Evolutionary conservation across 2,329 filamentous ascomycete genomes (phyloP), one percentile per base, ranked within the genome.

Genomic region (Hypomyces rosellus): DNA sequence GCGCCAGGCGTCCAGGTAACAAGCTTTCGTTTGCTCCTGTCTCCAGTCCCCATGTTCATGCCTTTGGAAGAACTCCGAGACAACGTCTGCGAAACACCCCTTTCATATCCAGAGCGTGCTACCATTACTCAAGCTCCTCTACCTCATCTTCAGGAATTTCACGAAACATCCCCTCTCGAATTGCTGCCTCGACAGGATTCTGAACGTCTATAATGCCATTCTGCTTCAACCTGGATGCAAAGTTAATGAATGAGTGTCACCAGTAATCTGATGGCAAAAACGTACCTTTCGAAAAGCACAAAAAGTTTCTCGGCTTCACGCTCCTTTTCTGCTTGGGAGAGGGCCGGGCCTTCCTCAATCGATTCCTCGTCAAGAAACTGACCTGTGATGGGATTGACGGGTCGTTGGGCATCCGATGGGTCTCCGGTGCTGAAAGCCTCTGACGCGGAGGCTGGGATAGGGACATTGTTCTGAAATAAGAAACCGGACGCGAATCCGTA

Each of bases 401-500:
- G 65, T 52, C 68, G 72, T 41, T 59, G 62, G 2, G 58, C 55
- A 13, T 67, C 59, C 57, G 61, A 25, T 48, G 59, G n/a, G 36
- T 62, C 56, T 20, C 49, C 51, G 45, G 65, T 62, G 53, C 61
- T 65, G 51, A 67, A 64, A 11, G 60, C 63, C 58, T 84, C 78
- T 9, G 82, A 70, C 1, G 83, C 80, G 49, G 77, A 83, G 52
- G 83, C 76, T 0, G 90, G 89, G 18, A 96, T 74, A 0, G 85
- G 77, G 12, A 97, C 82, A 49, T 93, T 88, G 55, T 92, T 87
- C 55, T 87, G 85, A 70, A 91, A 85, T 14, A 99, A 73, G 64
- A 93, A 96, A 0, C 93, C 93, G 0, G 90, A 88, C 0, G 93
- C 93, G 62, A 88, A 96, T 0, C 93, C 93, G 63, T 96, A 99